Evolutionary conservation across 2,329 filamentous ascomycete species (phyloP).

Genomic region (Colletotrichum costaricense): DNA sequence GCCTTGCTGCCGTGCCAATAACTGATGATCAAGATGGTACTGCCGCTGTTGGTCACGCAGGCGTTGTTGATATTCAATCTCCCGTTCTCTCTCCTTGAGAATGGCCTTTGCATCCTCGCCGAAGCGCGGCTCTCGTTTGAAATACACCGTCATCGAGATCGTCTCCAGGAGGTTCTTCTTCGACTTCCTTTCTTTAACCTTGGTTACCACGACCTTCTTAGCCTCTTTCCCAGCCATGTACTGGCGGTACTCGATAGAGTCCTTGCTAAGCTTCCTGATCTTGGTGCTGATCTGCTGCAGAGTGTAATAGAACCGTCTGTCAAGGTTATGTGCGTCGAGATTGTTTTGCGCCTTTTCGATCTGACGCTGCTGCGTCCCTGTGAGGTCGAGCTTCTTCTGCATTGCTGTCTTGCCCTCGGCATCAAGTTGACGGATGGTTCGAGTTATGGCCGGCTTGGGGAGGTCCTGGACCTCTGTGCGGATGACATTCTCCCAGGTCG

Average conservation of each 20-base stretch:
- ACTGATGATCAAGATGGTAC: slow-evolving; percentile 11
- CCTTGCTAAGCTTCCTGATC: slow-evolving; percentile 42
- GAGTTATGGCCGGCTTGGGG: slow-evolving; percentile 49
- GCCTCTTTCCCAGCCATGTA: slow-evolving; percentile 19
- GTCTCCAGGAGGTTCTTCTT: slow-evolving; percentile 48
- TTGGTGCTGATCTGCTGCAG: slow-evolving; percentile 58
- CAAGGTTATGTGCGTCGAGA: slow-evolving; percentile 48
- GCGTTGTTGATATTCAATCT: slow-evolving; percentile 25
- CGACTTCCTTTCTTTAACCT: slow-evolving; percentile 40
- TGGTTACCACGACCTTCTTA: slow-evolving; percentile 21
- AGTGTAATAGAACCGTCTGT: slow-evolving; percentile 52
- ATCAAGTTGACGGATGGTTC: slow-evolving; percentile 52
- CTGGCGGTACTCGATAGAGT: slow-evolving; percentile 25
- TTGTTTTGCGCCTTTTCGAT: slow-evolving; percentile 51
- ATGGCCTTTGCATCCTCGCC: slow-evolving; percentile 43
- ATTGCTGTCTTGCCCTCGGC: slow-evolving; percentile 43
- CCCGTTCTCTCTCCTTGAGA: slow-evolving; percentile 32
- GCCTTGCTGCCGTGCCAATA: not conserved
- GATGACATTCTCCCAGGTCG: slow-evolving; percentile 54
- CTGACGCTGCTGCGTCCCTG: slow-evolving; percentile 51
- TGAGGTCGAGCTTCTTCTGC: slow-evolving; percentile 53
- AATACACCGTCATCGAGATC: slow-evolving; percentile 58
- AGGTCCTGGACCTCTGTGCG: slow-evolving; percentile 48
- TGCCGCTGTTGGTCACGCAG: slow-evolving; percentile 17
- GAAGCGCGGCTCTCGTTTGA: slow-evolving; percentile 51